Base-by-base conservation (phyloP, 495 filamentous ascomycete species). In the Penicillium canariense region DNA sequence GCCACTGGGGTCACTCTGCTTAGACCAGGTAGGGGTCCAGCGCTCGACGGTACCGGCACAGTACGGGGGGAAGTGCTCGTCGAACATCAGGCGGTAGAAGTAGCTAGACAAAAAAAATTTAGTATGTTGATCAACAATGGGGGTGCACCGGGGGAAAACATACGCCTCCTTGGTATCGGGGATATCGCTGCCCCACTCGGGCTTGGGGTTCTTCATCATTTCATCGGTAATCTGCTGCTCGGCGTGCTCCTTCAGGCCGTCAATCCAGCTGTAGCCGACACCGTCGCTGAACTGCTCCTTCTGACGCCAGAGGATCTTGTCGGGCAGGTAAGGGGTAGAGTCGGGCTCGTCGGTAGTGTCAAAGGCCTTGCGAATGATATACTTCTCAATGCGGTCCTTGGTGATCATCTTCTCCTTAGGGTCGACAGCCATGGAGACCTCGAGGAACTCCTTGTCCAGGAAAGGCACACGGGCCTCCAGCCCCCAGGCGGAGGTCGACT, bases 271-370 rank as follows among this genome's bases (percentile, higher is more conserved):
- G 77, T 98, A 98, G 51, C 94, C 94, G 57, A 98, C 95, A 71
- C 94, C 94, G 67, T 98, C 94, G 50, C 86, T 90, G 77, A 98
- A 98, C 78, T 97, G 95, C 77, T 98, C 94, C 83, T 98, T 98
- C 78, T 98, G 94, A 65, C 94, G 83, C 89, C 90, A 98, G 34
- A 98, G 86, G 59, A 98, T 97, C 66, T 94, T 84, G 14, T 94
- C 87, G 28, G 94, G 94, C 17, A 98, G 82, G 77, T 97, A 98
- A 12, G 94, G 82, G 62, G 85, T 2, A 71, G 14, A 80, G 78
- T 78, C 83, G 4, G 91, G 90, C 67, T 96, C 87, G 58, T 92
- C 88, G 38, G 81, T 82, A 27, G 91, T 95, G 74, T 98, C 94
- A 65, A 98, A 98, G 10, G 94, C 94, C 73, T 97, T 96, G 58